phyloP scores from a whole-genome alignment of 2,329 filamentous ascomycete genomes.

The Epichloe scottii region DNA sequence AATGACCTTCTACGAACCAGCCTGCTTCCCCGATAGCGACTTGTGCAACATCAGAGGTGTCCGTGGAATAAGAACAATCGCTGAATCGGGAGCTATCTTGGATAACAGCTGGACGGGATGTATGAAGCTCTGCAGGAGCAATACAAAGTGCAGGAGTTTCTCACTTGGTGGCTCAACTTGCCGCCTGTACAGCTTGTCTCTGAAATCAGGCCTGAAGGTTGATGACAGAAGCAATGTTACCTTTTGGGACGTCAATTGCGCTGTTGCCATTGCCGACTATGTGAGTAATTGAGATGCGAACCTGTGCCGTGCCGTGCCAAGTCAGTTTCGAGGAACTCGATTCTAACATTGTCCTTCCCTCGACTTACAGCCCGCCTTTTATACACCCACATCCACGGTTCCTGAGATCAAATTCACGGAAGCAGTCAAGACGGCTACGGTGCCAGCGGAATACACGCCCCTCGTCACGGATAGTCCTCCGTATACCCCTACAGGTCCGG shows the following conservation, averaged over 20 bases:
- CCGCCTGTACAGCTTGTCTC: not conserved
- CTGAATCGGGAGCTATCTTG: not conserved
- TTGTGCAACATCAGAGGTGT: not conserved
- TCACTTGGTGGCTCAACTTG: not conserved
- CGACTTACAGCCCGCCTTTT: not conserved
- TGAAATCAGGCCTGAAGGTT: not conserved
- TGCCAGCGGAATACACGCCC: not conserved
- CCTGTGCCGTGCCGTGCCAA: no score
- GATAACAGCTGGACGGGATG: not conserved
- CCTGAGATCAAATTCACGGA: not conserved
- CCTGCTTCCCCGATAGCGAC: not conserved
- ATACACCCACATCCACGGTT: not conserved
- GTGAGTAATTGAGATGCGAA: not conserved
- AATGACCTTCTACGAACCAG: not conserved
- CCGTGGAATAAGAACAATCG: not conserved
- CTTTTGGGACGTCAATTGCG: not conserved
- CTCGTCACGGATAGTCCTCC: not conserved
- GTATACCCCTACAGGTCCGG: not conserved
- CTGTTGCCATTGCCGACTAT: not conserved
- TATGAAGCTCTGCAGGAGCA: not conserved
- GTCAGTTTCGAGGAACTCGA: not conserved
- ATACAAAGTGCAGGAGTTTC: not conserved
- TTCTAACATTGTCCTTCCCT: not conserved
- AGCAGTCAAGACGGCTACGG: not conserved
- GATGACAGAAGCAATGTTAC: not conserved